Evolutionary conservation across 768 basidiomycete species (phyloP).

Genomic region (Mycena latifolia): DNA sequence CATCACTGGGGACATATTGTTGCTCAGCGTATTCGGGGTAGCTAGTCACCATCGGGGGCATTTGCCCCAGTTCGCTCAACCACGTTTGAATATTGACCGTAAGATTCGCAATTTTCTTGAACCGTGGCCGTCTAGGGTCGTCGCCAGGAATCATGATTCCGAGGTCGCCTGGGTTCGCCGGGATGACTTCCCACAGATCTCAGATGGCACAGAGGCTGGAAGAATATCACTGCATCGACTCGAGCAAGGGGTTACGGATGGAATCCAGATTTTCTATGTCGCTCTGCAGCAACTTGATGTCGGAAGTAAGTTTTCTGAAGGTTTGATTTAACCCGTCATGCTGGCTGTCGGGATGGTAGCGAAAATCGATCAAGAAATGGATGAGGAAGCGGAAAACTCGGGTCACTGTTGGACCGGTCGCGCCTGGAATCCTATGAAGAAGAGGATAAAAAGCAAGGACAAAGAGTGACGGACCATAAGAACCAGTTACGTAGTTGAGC

Average conservation of each 20-base stretch:
- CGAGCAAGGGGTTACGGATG: slow-evolving; percentile 4
- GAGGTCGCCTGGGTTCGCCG: slow-evolving; percentile 8
- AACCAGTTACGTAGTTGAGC: slow-evolving; percentile 3
- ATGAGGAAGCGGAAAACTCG: slow-evolving; percentile 18
- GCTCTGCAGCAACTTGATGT: background rate
- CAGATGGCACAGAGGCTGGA: slow-evolving; percentile 9
- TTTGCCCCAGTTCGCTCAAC: background rate
- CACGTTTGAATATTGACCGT: background rate
- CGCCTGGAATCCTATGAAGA: slow-evolving; percentile 1
- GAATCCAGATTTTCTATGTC: background rate
- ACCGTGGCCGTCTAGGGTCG: background rate
- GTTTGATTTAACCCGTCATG: slow-evolving; percentile 1
- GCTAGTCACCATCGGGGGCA: background rate
- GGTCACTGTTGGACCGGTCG: slow-evolving; percentile 11
- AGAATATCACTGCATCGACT: slow-evolving; percentile 12
- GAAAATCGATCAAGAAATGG: slow-evolving; percentile 20
- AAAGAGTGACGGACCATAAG: background rate
- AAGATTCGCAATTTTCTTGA: slow-evolving; percentile 10
- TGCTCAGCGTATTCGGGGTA: slow-evolving; percentile 17
- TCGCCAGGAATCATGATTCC: slow-evolving; percentile 13
- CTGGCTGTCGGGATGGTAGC: slow-evolving; percentile 10
- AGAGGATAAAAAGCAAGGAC: background rate
- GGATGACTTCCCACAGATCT: slow-evolving; percentile 5
- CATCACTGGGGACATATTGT: too few species aligned
- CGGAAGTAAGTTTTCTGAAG: slow-evolving; percentile 1